Conservation (phyloP, 352 stramenopile species). For the Pseudoperonospora humuli region DNA sequence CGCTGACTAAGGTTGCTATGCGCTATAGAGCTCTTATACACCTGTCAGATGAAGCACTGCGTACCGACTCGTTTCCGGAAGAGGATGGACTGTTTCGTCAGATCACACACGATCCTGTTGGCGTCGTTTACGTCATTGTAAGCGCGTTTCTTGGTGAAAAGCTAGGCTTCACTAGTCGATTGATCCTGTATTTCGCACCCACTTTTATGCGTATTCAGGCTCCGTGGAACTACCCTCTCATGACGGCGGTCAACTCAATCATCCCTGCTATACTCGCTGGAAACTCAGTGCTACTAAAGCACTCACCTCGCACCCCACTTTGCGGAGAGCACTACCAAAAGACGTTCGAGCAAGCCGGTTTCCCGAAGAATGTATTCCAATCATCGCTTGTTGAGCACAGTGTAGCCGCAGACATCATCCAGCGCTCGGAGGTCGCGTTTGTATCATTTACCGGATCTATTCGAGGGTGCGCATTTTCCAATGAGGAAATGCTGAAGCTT, state of each 20-base stretch:
- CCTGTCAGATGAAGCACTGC: constrained; percentile 56
- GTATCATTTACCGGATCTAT: constrained; percentile 84
- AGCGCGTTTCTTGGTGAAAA: constrained; percentile 5
- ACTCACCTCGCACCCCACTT: constrained; percentile 71
- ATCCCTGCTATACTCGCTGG: constrained; percentile 74
- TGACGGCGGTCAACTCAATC: constrained; percentile 83
- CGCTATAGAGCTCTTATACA: constrained; percentile 49
- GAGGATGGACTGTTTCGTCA: constrained; percentile 63
- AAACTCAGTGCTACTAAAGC: constrained; percentile 77
- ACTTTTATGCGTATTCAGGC: constrained; percentile 22
- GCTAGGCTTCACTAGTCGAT: neutral
- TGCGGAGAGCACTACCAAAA: constrained; percentile 68
- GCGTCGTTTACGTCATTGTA: constrained; percentile 80
- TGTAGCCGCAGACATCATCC: constrained; percentile 60
- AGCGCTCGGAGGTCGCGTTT: constrained; percentile 57
- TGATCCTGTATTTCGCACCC: neutral
- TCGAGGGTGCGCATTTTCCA: constrained; percentile 31
- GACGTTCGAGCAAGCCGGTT: constrained; percentile 59
- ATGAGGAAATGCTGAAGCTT: neutral
- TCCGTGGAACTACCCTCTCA: constrained; percentile 82
- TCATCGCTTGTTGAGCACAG: constrained; percentile 60
- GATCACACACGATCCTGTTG: constrained; percentile 77
- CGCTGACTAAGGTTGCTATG: constrained; percentile 2
- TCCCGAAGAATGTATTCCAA: constrained; percentile 57
- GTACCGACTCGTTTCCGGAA: constrained; percentile 51